These are phyloP conservation scores for Trichosporon ovoides DNA, from an alignment of 1,284 basidiomycete genomes.

Conservation along the genomic window DNA sequence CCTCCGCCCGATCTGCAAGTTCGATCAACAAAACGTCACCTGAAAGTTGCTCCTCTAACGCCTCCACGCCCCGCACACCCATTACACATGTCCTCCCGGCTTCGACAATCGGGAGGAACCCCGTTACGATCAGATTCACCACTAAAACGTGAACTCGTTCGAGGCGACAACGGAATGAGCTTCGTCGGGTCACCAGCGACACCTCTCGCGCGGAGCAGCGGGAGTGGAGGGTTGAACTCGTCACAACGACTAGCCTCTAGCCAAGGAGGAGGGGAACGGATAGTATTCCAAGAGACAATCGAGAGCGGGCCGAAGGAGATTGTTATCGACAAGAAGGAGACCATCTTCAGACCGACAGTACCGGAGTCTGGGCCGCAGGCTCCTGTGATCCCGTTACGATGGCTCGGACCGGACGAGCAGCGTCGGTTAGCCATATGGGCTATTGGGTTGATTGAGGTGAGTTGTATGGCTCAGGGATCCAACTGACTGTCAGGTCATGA, in stretches of 20 bases:
- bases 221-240: neutral
- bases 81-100: constrained; percentile 1
- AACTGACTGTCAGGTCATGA: constrained; percentile 28
- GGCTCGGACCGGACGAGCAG: constrained; percentile 41
- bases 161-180: neutral
- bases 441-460: constrained; percentile 40
- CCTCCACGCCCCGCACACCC: neutral
- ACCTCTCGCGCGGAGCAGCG: neutral
- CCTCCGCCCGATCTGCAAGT: neutral
- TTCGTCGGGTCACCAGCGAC: neutral
- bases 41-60: constrained; percentile 2
- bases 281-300: neutral
- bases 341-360: neutral
- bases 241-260: neutral
- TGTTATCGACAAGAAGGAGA: constrained; percentile 2
- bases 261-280: neutral
- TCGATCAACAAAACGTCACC: constrained; percentile 6
- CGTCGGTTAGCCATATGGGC: constrained; percentile 34
- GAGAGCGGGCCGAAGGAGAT: neutral
- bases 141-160: neutral
- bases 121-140: constrained; percentile 2
- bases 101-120: constrained; percentile 5
- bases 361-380: neutral
- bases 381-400: constrained; percentile 41
- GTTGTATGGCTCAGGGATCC: constrained; percentile 1